phyloP scores from a whole-genome alignment of 2,329 filamentous ascomycete species.

The Zymoseptoria brevis region DNA sequence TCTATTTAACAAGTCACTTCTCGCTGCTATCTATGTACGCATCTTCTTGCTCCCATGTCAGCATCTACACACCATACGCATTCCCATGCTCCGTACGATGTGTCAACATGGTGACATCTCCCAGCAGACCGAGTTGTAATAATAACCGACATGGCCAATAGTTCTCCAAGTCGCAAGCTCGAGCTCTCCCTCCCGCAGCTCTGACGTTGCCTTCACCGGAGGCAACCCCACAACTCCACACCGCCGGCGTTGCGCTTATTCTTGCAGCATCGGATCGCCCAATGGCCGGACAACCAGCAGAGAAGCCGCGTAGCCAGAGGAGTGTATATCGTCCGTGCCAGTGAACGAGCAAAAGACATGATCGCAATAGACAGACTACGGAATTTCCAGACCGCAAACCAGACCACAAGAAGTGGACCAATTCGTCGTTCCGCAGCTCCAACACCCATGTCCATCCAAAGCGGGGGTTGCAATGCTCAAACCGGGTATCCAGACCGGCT shows the following conservation, averaged over 20 bases:
- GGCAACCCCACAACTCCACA: neutral
- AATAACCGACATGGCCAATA: neutral
- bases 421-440: neutral
- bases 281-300: neutral
- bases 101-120: neutral
- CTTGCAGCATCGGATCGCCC: neutral
- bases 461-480: neutral
- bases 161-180: neutral
- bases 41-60: neutral
- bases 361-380: too few relatives aligned
- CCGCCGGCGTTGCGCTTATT: neutral
- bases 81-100: neutral
- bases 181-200: neutral
- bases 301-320: neutral
- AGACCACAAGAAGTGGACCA: too few relatives aligned
- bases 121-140: neutral
- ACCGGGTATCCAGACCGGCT: neutral
- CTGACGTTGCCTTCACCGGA: neutral
- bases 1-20: neutral
- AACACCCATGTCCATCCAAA: neutral
- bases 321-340: neutral
- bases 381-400: too few relatives aligned
- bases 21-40: neutral
- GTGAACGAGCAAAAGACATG: neutral
- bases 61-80: neutral